Evolutionary conservation across 176 grass and related monocot genomes (phyloP).

Genomic region (Oryza meyeriana): DNA sequence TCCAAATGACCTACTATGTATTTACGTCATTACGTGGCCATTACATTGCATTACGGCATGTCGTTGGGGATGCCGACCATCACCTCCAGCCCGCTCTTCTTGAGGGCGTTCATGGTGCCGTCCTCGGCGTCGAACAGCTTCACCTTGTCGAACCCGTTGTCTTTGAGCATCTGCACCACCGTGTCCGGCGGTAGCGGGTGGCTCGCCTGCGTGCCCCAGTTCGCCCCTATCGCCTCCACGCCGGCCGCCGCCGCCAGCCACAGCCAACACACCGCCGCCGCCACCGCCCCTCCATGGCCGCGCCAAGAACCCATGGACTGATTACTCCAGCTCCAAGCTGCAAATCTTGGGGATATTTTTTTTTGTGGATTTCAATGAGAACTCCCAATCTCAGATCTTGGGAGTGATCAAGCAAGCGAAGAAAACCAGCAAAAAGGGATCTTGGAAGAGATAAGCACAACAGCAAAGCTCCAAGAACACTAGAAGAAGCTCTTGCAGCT

Average conservation of each 20-base stretch:
- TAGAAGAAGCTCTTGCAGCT: constrained; percentile 5
- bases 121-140: constrained; percentile 98
- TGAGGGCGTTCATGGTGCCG: constrained; percentile 76
- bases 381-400: constrained; percentile 39
- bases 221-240: constrained; percentile 79
- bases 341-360: constrained; percentile 3
- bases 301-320: constrained; percentile 30
- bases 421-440: neutral
- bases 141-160: constrained; percentile 81
- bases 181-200: constrained; percentile 77
- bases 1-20: too few relatives aligned
- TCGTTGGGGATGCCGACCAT: constrained; percentile 99
- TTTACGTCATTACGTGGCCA: too few relatives aligned
- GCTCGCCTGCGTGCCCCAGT: constrained; percentile 97
- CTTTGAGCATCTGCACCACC: constrained; percentile 86
- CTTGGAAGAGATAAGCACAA: neutral
- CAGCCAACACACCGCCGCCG: constrained; percentile 36
- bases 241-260: constrained; percentile 29
- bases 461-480: constrained; percentile 22
- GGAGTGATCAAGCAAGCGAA: neutral
- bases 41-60: too few relatives aligned
- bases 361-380: constrained; percentile 15
- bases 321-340: neutral
- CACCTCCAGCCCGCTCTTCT: constrained; percentile 92
- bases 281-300: constrained; percentile 4